These are phyloP conservation scores for Pestalotiopsis sp. DNA, from an alignment of 2,329 filamentous ascomycete species.

Conservation along the genomic window DNA sequence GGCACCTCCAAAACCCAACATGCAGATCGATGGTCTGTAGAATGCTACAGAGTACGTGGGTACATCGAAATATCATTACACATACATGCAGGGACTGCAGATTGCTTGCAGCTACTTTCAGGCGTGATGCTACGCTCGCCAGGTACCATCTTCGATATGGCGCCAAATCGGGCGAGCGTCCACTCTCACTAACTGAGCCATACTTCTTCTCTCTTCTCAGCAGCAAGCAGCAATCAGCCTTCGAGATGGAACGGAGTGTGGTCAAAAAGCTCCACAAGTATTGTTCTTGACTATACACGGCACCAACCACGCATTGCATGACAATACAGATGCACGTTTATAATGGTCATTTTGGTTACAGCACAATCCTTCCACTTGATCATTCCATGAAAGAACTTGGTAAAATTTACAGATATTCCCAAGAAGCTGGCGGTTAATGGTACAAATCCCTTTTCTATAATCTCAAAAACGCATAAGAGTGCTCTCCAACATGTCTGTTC, in stretches of 20 bases:
- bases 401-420: too few relatives aligned
- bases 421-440: conserved; percentile 37
- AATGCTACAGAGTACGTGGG: background rate
- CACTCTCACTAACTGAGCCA: background rate
- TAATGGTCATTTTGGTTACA: too few relatives aligned
- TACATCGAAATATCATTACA: background rate
- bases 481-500: conserved; percentile 17
- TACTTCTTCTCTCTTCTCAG: too few relatives aligned
- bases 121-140: background rate
- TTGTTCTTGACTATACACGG: too few relatives aligned
- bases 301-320: too few relatives aligned
- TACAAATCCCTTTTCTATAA: conserved; percentile 31
- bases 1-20: background rate
- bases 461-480: conserved; percentile 25
- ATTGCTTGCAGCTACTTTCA: background rate
- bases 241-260: too few relatives aligned
- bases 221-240: too few relatives aligned
- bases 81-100: background rate
- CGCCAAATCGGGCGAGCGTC: background rate
- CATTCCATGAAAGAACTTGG: too few relatives aligned
- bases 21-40: background rate
- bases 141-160: background rate
- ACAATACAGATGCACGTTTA: too few relatives aligned
- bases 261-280: too few relatives aligned
- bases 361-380: too few relatives aligned